Conservation (phyloP, 768 basidiomycete genomes). For the Polyporus arcularius region DNA sequence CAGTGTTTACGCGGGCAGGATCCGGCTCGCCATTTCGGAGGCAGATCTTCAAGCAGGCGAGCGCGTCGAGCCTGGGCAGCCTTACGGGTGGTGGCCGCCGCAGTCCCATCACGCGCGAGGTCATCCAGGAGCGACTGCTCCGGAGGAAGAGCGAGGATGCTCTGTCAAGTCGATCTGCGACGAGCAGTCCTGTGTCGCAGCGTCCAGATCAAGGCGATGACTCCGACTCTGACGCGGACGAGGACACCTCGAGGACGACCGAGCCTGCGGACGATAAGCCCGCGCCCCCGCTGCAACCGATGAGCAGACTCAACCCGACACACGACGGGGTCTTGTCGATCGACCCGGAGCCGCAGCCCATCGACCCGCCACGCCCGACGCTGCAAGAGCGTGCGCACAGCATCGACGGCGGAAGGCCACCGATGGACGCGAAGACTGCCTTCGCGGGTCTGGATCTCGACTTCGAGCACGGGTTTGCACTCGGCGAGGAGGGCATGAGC, state of each 20-base stretch:
- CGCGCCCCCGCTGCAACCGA: background rate
- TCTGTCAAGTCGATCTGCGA: slow-evolving; percentile 20
- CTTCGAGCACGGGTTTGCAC: slow-evolving; percentile 19
- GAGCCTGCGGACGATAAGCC: background rate
- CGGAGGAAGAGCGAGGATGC: slow-evolving; percentile 48
- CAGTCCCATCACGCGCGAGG: slow-evolving; percentile 53
- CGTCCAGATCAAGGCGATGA: background rate
- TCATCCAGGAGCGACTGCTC: slow-evolving; percentile 51
- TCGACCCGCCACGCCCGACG: slow-evolving; percentile 34
- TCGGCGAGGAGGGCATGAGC: slow-evolving; percentile 18
- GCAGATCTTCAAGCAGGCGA: slow-evolving; percentile 21
- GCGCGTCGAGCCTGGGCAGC: slow-evolving; percentile 21
- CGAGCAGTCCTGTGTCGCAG: slow-evolving; percentile 1
- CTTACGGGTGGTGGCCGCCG: slow-evolving; percentile 31
- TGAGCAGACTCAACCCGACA: slow-evolving; percentile 26
- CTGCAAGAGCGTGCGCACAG: slow-evolving; percentile 27
- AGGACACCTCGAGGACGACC: slow-evolving; percentile 3
- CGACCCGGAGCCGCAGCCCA: slow-evolving; percentile 34
- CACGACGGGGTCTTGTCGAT: slow-evolving; percentile 37
- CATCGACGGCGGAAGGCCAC: slow-evolving; percentile 14
- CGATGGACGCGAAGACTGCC: slow-evolving; percentile 11
- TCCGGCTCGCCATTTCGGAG: slow-evolving; percentile 17
- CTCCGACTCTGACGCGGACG: background rate
- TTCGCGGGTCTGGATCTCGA: slow-evolving; percentile 29
- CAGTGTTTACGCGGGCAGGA: slow-evolving; percentile 15